Evolutionary conservation across 1,139 yeast genomes (phyloP).

Genomic region (Williopsis jadinii): DNA sequence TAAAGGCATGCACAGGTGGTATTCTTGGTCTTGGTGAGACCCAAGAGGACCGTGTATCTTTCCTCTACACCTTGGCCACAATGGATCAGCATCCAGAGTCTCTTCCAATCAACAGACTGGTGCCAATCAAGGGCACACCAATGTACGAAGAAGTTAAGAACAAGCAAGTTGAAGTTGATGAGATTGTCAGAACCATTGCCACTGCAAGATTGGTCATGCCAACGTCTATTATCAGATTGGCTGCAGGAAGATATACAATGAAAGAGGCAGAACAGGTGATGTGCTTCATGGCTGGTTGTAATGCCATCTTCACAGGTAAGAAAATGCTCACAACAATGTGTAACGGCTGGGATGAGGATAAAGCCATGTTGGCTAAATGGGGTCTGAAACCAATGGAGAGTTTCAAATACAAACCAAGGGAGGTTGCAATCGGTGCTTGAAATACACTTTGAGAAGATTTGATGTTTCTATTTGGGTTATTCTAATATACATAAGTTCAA

Average conservation of each 20-base stretch:
- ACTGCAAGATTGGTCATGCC: constrained; percentile 78
- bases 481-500: too few relatives aligned
- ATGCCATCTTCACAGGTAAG: constrained; percentile 78
- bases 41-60: constrained; percentile 61
- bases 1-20: constrained; percentile 75
- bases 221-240: constrained; percentile 57
- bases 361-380: constrained; percentile 59
- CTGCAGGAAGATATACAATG: constrained; percentile 82
- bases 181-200: constrained; percentile 61
- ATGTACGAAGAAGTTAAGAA: constrained; percentile 50
- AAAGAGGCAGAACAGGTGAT: constrained; percentile 68
- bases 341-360: constrained; percentile 81
- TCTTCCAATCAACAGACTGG: constrained; percentile 70
- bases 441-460: too few relatives aligned
- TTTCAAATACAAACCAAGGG: constrained; percentile 24
- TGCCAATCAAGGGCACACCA: constrained; percentile 78
- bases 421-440: background rate
- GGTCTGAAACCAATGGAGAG: constrained; percentile 66
- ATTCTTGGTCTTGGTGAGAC: constrained; percentile 76
- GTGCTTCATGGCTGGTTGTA: constrained; percentile 73
- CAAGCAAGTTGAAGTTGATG: constrained; percentile 48
- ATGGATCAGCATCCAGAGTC: constrained; percentile 72
- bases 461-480: too few relatives aligned
- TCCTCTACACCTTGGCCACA: constrained; percentile 59
- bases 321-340: constrained; percentile 80